These are phyloP conservation scores for Trichomonas gallinae DNA, from an alignment of 208 protist species.

Conservation along the genomic window DNA sequence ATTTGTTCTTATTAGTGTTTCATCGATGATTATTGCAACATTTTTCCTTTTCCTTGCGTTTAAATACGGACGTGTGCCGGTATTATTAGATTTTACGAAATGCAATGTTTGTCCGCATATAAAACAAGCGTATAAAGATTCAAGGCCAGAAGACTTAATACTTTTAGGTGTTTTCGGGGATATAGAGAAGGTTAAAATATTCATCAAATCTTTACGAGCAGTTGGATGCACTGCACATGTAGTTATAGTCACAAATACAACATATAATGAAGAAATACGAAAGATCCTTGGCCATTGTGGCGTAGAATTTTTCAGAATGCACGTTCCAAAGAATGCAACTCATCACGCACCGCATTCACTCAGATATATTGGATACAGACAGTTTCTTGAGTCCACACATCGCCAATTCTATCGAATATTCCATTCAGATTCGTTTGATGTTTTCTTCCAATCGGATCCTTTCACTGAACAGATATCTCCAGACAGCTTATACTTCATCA, in stretches of 20 bases:
- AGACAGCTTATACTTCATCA: not conserved
- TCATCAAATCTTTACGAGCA: not conserved
- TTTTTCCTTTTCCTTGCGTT: not conserved
- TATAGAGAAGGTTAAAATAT: not conserved
- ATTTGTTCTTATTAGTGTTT: not conserved
- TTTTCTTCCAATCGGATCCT: constrained; percentile 11
- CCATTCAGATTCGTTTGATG: not conserved
- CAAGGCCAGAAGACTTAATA: not conserved
- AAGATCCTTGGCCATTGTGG: not conserved
- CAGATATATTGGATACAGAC: not conserved
- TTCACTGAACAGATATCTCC: not conserved
- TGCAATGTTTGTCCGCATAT: not conserved
- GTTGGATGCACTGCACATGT: not conserved
- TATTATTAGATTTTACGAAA: not conserved
- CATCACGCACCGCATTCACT: not conserved
- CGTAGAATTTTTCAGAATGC: not conserved
- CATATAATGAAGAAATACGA: not conserved
- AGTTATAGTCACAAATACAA: not conserved
- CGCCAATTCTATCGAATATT: not conserved
- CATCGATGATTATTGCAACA: not conserved
- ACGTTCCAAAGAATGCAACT: not conserved
- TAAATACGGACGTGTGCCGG: not conserved
- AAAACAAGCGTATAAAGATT: not conserved
- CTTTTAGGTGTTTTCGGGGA: not conserved
- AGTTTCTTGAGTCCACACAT: not conserved